Base-by-base conservation (phyloP, 129 eudicot genomes). In the Chrysanthemum makinoi region DNA sequence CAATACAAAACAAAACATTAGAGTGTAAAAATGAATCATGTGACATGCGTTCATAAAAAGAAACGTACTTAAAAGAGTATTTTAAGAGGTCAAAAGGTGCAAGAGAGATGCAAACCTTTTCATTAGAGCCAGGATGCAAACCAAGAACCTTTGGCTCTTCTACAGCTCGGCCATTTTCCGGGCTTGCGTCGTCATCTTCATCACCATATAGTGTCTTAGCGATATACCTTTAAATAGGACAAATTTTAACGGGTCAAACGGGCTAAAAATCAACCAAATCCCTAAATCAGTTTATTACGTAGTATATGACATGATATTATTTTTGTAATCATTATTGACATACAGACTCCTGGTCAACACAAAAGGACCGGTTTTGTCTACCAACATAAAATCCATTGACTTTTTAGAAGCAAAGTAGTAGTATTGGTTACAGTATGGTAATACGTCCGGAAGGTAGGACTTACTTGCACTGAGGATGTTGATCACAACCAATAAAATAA, bases 381-480 rank as follows among this genome's bases (percentile, higher is more conserved):
- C 33, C 33, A 28, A 3, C 33, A 28, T 28, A 28, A 28, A 28
- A 28, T 28, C 33, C 33, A 28, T 4, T 28, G 33, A 28, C 33
- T 28, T 28, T 28, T 3, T 28, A 28, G 5, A 28, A 3, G 5
- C 33, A 28, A 28, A 28, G 5, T 28, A 28, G 5, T 28, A 5
- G 5, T 5, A 53, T 10, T 33, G 18, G 33, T 28, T 28, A 28
- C 16, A 52, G 5, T 44, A 47, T 20, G 43, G 7, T 1, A 19
- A 8, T 14, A 22, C 1, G 35, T 33, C 4, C 18, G 17, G 30
- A 48, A 65, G 22, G 8, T 65, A 15, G 55, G 54, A 85, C 98
- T 89, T 77, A 92, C 98, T 94, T 94, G 96, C 98, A 94, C 10
- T 78, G 83, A 6, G 96, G 96, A 81, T 94, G 98, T 73, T 89